Evolutionary conservation across 495 filamentous ascomycete species (phyloP).

Genomic region (Penicillium bialowiezense): DNA sequence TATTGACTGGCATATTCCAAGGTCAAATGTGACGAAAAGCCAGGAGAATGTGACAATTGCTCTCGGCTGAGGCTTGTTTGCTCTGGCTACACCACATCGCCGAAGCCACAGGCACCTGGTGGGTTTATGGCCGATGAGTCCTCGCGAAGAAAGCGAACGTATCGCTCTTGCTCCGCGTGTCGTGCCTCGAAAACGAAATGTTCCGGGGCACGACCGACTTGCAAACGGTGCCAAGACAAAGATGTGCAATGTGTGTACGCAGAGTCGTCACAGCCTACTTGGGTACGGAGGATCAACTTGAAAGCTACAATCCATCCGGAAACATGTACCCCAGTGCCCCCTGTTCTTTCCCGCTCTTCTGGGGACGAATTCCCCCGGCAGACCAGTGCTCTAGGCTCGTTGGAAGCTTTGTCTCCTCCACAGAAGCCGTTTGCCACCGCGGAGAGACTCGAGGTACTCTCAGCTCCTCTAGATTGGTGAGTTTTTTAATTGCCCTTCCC

Average conservation of each 20-base stretch:
- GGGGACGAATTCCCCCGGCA: not conserved
- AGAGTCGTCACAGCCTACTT: slow-evolving; percentile 27
- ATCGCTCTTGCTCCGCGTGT: slow-evolving; percentile 32
- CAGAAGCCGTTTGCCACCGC: not conserved
- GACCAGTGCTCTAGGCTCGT: not conserved
- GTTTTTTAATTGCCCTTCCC: not conserved
- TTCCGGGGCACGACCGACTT: slow-evolving; percentile 32
- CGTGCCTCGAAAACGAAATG: slow-evolving; percentile 33
- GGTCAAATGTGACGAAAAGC: slow-evolving; percentile 32
- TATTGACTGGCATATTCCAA: slow-evolving; percentile 3
- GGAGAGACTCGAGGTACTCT: not conserved
- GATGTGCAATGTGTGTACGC: slow-evolving; percentile 27
- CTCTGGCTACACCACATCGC: slow-evolving; percentile 17
- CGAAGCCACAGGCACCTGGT: not conserved
- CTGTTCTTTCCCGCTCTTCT: not conserved
- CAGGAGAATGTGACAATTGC: slow-evolving; percentile 28
- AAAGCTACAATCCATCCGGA: not conserved
- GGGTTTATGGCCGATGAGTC: not conserved
- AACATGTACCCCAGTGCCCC: not conserved
- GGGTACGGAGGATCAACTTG: slow-evolving; percentile 20
- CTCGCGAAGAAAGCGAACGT: slow-evolving; percentile 27
- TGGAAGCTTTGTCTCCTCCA: not conserved
- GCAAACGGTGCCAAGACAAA: slow-evolving; percentile 26
- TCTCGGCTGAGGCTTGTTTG: slow-evolving; percentile 23
- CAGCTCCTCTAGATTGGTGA: not conserved